Evolutionary conservation across 495 filamentous ascomycete genomes (phyloP).

Genomic region (Penicillium odoratum): DNA sequence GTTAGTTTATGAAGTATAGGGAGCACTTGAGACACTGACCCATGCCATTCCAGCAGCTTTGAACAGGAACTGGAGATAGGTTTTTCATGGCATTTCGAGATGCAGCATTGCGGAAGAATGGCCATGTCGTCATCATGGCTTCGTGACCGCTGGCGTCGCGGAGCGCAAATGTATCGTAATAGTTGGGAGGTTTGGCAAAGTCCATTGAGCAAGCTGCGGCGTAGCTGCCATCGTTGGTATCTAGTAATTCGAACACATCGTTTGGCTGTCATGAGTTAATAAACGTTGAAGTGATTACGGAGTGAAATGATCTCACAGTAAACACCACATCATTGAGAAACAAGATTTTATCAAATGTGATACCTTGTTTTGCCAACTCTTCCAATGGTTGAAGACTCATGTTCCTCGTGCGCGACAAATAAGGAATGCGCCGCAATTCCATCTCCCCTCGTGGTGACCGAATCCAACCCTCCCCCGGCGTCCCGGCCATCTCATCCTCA

Average conservation of each 20-base stretch:
- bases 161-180: constrained; percentile 85
- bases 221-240: constrained; percentile 70
- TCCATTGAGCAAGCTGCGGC: constrained; percentile 83
- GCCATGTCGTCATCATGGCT: constrained; percentile 66
- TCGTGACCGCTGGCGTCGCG: constrained; percentile 67
- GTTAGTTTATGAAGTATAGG: constrained; percentile 3
- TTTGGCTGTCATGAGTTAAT: constrained; percentile 35
- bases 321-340: constrained; percentile 80
- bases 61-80: constrained; percentile 63
- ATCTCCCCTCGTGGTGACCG: constrained; percentile 46
- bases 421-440: constrained; percentile 67
- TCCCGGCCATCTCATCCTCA: constrained; percentile 47
- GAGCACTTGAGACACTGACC: constrained; percentile 28
- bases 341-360: constrained; percentile 65
- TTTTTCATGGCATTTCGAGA: constrained; percentile 59
- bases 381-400: constrained; percentile 47
- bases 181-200: constrained; percentile 64
- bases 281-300: neutral
- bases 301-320: constrained; percentile 44
- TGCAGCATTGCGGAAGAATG: constrained; percentile 66
- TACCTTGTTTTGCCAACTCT: constrained; percentile 43
- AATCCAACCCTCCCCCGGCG: constrained; percentile 58
- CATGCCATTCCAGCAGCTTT: constrained; percentile 85
- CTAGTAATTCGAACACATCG: constrained; percentile 68
- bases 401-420: constrained; percentile 65